These are phyloP conservation scores for Eucalyptus curtisii DNA, from an alignment of 345 rosid genomes.

Conservation along the genomic window DNA sequence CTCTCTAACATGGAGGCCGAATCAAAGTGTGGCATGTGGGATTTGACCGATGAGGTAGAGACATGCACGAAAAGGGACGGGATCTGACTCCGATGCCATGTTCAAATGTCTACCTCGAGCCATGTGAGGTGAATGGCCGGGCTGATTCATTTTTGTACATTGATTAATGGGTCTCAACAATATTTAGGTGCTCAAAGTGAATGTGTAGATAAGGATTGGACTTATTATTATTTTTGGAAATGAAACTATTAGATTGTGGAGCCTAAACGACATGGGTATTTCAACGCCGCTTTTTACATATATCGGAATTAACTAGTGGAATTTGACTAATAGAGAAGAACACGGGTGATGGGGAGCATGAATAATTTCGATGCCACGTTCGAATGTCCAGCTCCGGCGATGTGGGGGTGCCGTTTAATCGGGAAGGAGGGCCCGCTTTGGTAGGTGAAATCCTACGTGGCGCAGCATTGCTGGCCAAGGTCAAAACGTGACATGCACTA, in stretches of 20 bases:
- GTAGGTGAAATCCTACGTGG: conserved; percentile 1
- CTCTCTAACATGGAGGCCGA: too few species aligned
- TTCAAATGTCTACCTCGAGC: too few species aligned
- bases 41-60: too few species aligned
- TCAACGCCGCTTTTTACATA: neutral
- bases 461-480: neutral
- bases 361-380: neutral
- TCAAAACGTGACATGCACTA: neutral
- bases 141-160: neutral
- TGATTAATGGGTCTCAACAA: neutral
- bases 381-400: neutral
- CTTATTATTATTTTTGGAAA: neutral
- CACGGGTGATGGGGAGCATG: too few species aligned
- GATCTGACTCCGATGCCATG: too few species aligned
- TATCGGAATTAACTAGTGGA: neutral
- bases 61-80: accelerated
- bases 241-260: neutral
- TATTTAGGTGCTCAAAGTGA: neutral
- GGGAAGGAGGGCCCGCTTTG: neutral
- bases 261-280: neutral
- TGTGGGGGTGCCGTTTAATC: neutral
- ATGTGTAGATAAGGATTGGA: neutral
- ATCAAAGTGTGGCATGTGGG: too few species aligned
- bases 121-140: too few species aligned
- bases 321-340: too few species aligned